Conservation (phyloP, 495 filamentous ascomycete genomes). For the Penicillium paradoxum region DNA sequence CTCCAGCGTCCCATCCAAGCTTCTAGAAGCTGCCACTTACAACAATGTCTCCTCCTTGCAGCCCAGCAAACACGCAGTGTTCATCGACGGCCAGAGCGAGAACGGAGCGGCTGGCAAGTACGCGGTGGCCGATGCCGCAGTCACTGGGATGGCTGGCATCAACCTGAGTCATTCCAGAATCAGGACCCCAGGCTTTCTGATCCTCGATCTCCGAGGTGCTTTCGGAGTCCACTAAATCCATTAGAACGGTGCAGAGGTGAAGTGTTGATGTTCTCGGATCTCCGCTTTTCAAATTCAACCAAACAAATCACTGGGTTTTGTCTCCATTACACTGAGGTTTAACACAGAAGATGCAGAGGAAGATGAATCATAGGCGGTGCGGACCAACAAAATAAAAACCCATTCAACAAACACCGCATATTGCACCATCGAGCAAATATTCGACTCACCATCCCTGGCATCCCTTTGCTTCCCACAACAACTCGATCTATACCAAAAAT, state of each 20-base stretch:
- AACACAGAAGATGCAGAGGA: neutral
- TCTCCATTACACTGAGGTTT: neutral
- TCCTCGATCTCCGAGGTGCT: constrained; percentile 38
- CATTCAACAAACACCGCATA: neutral
- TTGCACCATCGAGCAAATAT: constrained; percentile 29
- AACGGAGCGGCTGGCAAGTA: constrained; percentile 43
- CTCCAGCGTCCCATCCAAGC: neutral
- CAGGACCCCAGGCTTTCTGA: constrained; percentile 38
- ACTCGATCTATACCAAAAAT: constrained; percentile 8
- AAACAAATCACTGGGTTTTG: neutral
- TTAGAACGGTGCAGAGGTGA: constrained; percentile 12
- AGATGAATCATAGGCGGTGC: constrained; percentile 24
- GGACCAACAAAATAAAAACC: constrained; percentile 7
- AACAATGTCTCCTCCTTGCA: constrained; percentile 86
- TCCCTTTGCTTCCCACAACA: constrained; percentile 20
- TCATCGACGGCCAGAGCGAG: constrained; percentile 44
- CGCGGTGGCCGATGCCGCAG: constrained; percentile 45
- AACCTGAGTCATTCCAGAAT: constrained; percentile 19
- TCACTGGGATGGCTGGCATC: constrained; percentile 19
- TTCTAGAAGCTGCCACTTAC: constrained; percentile 39
- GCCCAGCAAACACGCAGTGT: constrained; percentile 63
- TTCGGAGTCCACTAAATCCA: constrained; percentile 41
- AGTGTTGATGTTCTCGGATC: constrained; percentile 1
- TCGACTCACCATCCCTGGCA: constrained; percentile 29
- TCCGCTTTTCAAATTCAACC: constrained; percentile 1